Evolutionary conservation across 2,329 filamentous ascomycete species (phyloP), one percentile per base, ranked within the genome.

Genomic region (Colletotrichum sp.): DNA sequence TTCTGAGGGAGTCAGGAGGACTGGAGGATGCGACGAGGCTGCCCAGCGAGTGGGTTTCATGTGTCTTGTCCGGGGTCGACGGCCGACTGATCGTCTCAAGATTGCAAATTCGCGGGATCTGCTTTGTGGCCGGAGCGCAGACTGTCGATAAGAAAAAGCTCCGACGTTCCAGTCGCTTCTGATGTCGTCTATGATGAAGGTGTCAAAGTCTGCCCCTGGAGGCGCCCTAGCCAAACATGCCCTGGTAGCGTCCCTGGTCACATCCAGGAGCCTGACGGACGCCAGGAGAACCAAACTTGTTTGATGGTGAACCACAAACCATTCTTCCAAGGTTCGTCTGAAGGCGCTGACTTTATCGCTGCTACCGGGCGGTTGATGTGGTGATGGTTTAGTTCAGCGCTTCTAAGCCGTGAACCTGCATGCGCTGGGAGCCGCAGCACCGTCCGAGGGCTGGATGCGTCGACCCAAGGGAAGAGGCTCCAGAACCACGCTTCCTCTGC

Each of bases 31-130:
- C 52, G 18, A 64, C 73, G 30, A 73, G 73, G 64, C 73, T 75
- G 55, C 30, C 57, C 70, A 65, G 30, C 24, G 36, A 71, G 28
- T 21, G 36, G 52, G 74, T 76, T 76, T 76, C 65, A 67, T 70
- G 34, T 67, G 36, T 65, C 65, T 67, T 60, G 48, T 67, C 72
- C 58, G 57, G 66, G 71, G 48, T 67, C 28, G 18, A 32, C 36
- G 55, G 73, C 52, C 48, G 72, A 66, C 55, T 61, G 48, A 66
- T 67, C 67, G 77, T 78, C 76, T 78, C 77, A 78, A 73, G 76
- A 78, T 76, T 77, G 77, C 77, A 77, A 77, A 78, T 77, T 69
- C 48, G 36, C 60, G 43, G 61, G 26, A 55, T 57, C 32, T 64
- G n/a, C 8, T 21, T 52, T 21, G 52, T 67, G 61, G 66, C 66